A percentile compares a stretch with the other conserved stretches of the same genome.
These are phyloP conservation scores for Pelargonium australe DNA, from an alignment of 441 rosid species.

Conservation along the genomic window DNA sequence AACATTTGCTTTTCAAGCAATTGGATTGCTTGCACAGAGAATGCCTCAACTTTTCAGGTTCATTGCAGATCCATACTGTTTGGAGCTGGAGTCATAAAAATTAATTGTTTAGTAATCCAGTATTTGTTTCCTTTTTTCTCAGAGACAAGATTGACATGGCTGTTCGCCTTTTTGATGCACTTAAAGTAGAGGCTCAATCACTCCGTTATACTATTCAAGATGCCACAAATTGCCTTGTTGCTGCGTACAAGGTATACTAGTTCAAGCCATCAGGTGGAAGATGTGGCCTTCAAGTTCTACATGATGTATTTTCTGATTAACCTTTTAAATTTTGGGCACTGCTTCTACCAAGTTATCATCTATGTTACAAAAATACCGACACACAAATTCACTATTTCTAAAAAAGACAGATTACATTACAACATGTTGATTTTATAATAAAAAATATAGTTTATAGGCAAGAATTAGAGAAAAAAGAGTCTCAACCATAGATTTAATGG, in stretches of 20 bases:
- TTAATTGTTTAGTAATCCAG: slow-evolving; percentile 14
- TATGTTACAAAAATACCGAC: no score
- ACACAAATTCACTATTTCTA: no score
- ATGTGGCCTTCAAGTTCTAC: neutral
- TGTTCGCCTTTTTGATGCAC: slow-evolving; percentile 77
- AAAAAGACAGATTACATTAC: no score
- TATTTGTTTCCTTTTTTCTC: slow-evolving; percentile 24
- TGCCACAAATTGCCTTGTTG: slow-evolving; percentile 70
- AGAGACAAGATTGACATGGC: slow-evolving; percentile 95
- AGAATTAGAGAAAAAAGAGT: no score
- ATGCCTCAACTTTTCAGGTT: slow-evolving; percentile 92
- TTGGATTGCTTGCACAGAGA: slow-evolving; percentile 87
- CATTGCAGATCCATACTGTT: slow-evolving; percentile 16
- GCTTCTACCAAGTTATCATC: neutral
- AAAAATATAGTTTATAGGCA: no score
- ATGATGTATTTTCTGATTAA: neutral
- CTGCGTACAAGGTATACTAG: slow-evolving; percentile 71
- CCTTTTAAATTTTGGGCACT: slow-evolving; percentile 1
- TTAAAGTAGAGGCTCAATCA: slow-evolving; percentile 67
- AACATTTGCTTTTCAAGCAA: slow-evolving; percentile 81
- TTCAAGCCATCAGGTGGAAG: slow-evolving; percentile 15
- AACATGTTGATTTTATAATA: neutral
- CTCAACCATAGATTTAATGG: neutral
- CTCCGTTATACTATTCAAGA: slow-evolving; percentile 80
- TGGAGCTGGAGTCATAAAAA: slow-evolving; percentile 19